Base-by-base conservation (phyloP, 805 yeast genomes). In the Candida succiphila region DNA sequence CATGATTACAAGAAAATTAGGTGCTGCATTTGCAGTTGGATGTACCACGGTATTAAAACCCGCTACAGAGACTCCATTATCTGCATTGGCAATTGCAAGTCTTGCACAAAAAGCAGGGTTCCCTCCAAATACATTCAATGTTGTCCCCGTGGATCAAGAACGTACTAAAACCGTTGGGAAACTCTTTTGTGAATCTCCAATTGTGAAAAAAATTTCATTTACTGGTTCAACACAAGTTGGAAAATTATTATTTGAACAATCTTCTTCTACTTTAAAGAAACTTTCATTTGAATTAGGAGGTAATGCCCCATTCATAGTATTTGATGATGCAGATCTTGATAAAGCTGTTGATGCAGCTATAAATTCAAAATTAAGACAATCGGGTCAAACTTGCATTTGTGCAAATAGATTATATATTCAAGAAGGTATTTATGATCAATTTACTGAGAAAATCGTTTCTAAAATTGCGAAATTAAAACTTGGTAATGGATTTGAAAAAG, bases 351-450 rank as follows among this genome's bases (percentile, higher is more conserved):
- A 65, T n/a, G 83, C 75, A 27, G 72, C 83, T 3, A 52, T 80
- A 37, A 74, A 69, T 7, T 69, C 77, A 40, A 83, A 82, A 54
- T 77, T 80, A 58, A 68, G 92, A 51, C 78, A 80, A 19, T 68
- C 79, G 28, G 92, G 92, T 39, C 92, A 82, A 57, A 80, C 88
- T 4, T 83, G 94, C 58, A 80, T 80, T 27, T 79, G 87, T 52
- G 86, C 87, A 30, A 80, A 80, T 57, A 65, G 88, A 48, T 52
- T 81, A 30, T 81, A 67, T 48, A 68, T 81, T 23, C 92, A 83
- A 47, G 67, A 64, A 29, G 60, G 61, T 9, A 52, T 83, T n/a
- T 77, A 81, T 46, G 85, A 78, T 34, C 64, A 71, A 46, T 79
- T 81, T 44, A 58, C 71, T 7, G 51, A 54, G 29, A 65, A 56